Evolutionary conservation across 768 basidiomycete species (phyloP).

Genomic region (Naematelia encephala): DNA sequence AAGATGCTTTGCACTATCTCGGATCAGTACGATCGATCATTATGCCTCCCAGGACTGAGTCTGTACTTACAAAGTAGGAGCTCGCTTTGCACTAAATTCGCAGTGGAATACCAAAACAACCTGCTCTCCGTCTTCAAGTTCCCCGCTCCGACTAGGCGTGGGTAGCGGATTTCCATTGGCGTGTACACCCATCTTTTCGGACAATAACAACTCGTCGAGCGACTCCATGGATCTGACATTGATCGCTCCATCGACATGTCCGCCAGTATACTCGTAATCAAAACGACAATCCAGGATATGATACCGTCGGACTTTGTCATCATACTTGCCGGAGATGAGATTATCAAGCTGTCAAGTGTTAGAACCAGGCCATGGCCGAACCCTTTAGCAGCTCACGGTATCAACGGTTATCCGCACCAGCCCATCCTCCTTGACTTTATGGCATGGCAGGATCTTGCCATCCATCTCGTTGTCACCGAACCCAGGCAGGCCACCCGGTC

Average conservation of each 20-base stretch:
- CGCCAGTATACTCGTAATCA: constrained; percentile 91
- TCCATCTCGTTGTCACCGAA: constrained; percentile 90
- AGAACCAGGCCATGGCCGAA: constrained; percentile 9
- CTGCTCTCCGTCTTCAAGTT: constrained; percentile 60
- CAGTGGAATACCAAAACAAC: constrained; percentile 94
- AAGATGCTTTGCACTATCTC: constrained; percentile 79
- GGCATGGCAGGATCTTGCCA: constrained; percentile 91
- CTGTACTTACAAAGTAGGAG: constrained; percentile 83
- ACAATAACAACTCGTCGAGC: constrained; percentile 76
- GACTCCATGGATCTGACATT: constrained; percentile 79
- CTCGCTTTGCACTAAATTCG: constrained; percentile 92
- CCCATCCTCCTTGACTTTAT: constrained; percentile 89
- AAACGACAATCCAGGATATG: constrained; percentile 94
- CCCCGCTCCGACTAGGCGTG: constrained; percentile 61
- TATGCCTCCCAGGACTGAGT: constrained; percentile 8
- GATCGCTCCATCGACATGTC: constrained; percentile 85
- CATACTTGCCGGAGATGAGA: constrained; percentile 71
- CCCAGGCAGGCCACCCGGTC: constrained; percentile 64
- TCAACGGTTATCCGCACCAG: constrained; percentile 78
- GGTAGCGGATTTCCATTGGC: constrained; percentile 51
- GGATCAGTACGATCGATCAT: not conserved
- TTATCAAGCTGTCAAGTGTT: constrained; percentile 62
- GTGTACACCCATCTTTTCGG: constrained; percentile 37
- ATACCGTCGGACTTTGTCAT: constrained; percentile 63
- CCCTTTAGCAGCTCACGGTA: constrained; percentile 61